These are phyloP conservation scores for Cyberlindnera maritima DNA, from an alignment of 805 yeast genomes.

Conservation along the genomic window DNA sequence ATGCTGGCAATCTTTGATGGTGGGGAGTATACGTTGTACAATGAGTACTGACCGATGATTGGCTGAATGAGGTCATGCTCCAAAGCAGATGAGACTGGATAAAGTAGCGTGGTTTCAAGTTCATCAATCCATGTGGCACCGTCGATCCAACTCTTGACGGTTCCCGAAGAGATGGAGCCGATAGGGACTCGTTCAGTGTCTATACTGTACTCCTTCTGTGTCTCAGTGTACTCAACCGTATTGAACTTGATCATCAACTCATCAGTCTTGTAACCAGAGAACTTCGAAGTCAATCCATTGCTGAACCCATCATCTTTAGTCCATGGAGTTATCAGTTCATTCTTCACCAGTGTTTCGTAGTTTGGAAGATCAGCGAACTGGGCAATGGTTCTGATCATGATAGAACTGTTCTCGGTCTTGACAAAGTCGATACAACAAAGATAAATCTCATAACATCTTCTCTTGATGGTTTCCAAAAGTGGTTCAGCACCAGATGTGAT, in stretches of 20 bases:
- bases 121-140: slow-evolving; percentile 34
- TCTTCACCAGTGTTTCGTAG: slow-evolving; percentile 17
- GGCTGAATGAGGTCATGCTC: slow-evolving; percentile 40
- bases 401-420: slow-evolving; percentile 25
- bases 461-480: slow-evolving; percentile 33
- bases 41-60: slow-evolving; percentile 32
- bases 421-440: slow-evolving; percentile 29
- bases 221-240: slow-evolving; percentile 1
- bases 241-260: slow-evolving; percentile 34
- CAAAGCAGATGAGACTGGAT: slow-evolving; percentile 39
- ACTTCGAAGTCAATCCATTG: slow-evolving; percentile 55
- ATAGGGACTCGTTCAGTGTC: slow-evolving; percentile 19
- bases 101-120: slow-evolving; percentile 32
- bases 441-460: slow-evolving; percentile 46
- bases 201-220: slow-evolving; percentile 18
- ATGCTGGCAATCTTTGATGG: slow-evolving; percentile 51
- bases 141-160: slow-evolving; percentile 31
- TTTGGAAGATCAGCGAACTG: slow-evolving; percentile 40
- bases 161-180: slow-evolving; percentile 31
- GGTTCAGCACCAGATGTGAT: slow-evolving; percentile 1
- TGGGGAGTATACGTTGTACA: slow-evolving; percentile 36
- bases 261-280: slow-evolving; percentile 33
- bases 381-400: slow-evolving; percentile 36
- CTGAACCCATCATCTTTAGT: slow-evolving; percentile 39
- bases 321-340: slow-evolving; percentile 17